A percentile compares a stretch with the other conserved stretches of the same genome.
phyloP scores from a whole-genome alignment of 139 green algal genomes.

The Coccomyxa sp. region DNA sequence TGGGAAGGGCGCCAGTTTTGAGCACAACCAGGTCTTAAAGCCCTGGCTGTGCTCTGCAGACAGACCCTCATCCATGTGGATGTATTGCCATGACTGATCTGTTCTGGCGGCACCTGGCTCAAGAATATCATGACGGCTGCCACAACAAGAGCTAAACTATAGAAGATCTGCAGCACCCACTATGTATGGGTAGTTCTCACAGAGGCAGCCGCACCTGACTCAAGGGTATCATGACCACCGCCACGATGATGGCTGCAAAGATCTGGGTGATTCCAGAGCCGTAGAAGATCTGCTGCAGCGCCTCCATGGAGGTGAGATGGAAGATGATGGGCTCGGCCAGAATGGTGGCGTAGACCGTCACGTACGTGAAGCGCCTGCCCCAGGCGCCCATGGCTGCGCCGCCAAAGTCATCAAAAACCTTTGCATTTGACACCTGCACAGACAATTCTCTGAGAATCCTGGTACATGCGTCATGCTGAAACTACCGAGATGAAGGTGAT shows the following conservation, averaged over 20 bases:
- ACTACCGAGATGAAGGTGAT: too few species aligned
- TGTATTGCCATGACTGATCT: too few species aligned
- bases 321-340: constrained; percentile 34
- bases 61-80: too few species aligned
- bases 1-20: too few species aligned
- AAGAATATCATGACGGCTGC: too few species aligned
- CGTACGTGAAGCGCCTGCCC: constrained; percentile 27
- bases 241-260: constrained; percentile 23
- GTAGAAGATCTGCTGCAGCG: constrained; percentile 32
- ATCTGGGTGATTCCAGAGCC: constrained; percentile 6
- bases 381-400: constrained; percentile 20
- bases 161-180: too few species aligned
- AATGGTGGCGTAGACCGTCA: constrained; percentile 29
- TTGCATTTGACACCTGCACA: constrained; percentile 8
- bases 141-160: too few species aligned
- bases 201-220: constrained; percentile 16
- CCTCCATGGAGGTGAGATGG: constrained; percentile 35
- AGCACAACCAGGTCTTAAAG: too few species aligned
- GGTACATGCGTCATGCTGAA: too few species aligned
- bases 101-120: too few species aligned
- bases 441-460: background rate
- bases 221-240: constrained; percentile 32
- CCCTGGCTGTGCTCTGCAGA: too few species aligned
- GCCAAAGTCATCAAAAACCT: constrained; percentile 37
- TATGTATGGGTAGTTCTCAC: too few species aligned